Conservation (phyloP, 257 asterid species). For the Petrea volubilis region DNA sequence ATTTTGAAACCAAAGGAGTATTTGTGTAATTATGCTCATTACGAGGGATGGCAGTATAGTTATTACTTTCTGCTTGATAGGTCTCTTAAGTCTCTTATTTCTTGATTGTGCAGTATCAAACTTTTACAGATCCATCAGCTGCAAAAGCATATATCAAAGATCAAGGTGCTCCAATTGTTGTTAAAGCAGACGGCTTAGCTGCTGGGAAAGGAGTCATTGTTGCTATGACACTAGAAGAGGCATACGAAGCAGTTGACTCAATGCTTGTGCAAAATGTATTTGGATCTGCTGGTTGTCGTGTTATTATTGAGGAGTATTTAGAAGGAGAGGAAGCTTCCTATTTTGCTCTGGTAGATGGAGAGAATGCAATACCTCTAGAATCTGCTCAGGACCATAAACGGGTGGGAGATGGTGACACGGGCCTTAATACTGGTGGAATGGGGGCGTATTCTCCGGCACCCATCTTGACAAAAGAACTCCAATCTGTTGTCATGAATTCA, state of each 20-base stretch:
- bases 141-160: constrained; percentile 78
- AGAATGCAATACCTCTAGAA: constrained; percentile 85
- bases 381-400: constrained; percentile 99
- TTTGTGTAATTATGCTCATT: no score
- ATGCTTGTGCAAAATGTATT: constrained; percentile 82
- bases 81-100: background rate
- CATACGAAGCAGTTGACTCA: constrained; percentile 81
- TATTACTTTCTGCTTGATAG: background rate
- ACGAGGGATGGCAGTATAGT: background rate
- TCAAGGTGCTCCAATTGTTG: constrained; percentile 85
- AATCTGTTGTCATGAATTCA: constrained; percentile 71
- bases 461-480: constrained; percentile 74
- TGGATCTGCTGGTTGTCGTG: constrained; percentile 82
- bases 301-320: constrained; percentile 76
- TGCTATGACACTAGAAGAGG: constrained; percentile 79
- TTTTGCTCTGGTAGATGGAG: constrained; percentile 93
- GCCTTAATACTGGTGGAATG: constrained; percentile 98
- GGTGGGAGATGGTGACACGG: constrained; percentile 90
- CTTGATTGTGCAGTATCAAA: constrained; percentile 62
- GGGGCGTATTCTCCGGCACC: constrained; percentile 99
- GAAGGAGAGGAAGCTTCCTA: constrained; percentile 98
- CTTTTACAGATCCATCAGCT: constrained; percentile 62
- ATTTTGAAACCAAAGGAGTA: no score
- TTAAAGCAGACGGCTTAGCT: constrained; percentile 94
- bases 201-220: constrained; percentile 96